Conservation (phyloP, 1,284 basidiomycete species). For the Cerioporus squamosus region DNA sequence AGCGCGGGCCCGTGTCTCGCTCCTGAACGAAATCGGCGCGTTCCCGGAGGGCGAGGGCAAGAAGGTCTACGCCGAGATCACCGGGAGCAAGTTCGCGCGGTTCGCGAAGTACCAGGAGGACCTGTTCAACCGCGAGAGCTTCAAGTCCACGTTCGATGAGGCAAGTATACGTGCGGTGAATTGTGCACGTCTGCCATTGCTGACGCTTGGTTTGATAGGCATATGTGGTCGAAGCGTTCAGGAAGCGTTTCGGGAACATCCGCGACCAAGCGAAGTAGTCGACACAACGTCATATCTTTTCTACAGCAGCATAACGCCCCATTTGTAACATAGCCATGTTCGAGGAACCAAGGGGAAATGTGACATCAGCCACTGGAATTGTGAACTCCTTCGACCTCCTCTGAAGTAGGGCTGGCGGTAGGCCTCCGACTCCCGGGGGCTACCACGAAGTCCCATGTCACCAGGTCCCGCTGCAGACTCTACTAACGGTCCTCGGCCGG, state of each 20-base stretch:
- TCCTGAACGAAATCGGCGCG: constrained; percentile 18
- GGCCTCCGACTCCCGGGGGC: too few relatives aligned
- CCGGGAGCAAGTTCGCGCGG: constrained; percentile 30
- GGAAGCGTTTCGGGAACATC: constrained; percentile 7
- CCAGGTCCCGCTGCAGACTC: too few relatives aligned
- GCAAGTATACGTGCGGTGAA: constrained; percentile 24
- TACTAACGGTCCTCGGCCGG: too few relatives aligned
- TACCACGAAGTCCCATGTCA: too few relatives aligned
- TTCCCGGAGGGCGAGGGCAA: constrained; percentile 19
- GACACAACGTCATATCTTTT: too few relatives aligned
- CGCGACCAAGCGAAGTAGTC: background rate
- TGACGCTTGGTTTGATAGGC: background rate
- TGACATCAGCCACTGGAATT: too few relatives aligned
- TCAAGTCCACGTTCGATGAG: constrained; percentile 36
- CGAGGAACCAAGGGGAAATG: too few relatives aligned
- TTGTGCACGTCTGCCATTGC: background rate
- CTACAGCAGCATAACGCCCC: too few relatives aligned
- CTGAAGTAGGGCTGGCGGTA: too few relatives aligned
- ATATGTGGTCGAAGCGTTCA: constrained; percentile 13
- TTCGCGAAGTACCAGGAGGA: constrained; percentile 34
- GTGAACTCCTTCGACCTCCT: too few relatives aligned
- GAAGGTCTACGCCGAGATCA: constrained; percentile 14
- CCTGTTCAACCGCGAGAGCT: constrained; percentile 34
- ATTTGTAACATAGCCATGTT: too few relatives aligned
- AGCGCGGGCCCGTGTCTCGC: constrained; percentile 13